These are phyloP conservation scores for Phaseolus lunatus DNA, from an alignment of 306 rosid species.

Conservation along the genomic window DNA sequence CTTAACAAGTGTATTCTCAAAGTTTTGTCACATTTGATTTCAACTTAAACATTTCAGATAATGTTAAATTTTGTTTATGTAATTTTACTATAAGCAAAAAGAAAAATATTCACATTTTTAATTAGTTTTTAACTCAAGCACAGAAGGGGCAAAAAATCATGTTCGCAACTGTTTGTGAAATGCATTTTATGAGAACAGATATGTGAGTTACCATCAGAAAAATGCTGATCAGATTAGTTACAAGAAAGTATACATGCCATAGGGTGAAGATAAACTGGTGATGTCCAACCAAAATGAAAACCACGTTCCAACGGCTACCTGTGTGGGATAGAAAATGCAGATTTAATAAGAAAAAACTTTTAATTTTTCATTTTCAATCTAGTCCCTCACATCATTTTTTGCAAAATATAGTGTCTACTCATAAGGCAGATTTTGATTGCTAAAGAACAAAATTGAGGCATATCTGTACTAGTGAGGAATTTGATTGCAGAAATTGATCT, in stretches of 20 bases:
- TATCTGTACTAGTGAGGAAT: constrained; percentile 2
- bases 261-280: constrained; percentile 82
- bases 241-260: constrained; percentile 99
- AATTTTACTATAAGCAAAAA: not conserved
- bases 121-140: constrained; percentile 30
- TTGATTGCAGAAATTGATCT: constrained; percentile 24
- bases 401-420: constrained; percentile 7
- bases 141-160: constrained; percentile 36
- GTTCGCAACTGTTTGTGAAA: constrained; percentile 47
- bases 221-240: constrained; percentile 76
- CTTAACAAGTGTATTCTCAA: not conserved
- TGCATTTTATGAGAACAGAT: constrained; percentile 60
- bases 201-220: constrained; percentile 92
- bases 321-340: constrained; percentile 48
- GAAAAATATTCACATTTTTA: constrained; percentile 14
- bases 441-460: constrained; percentile 14
- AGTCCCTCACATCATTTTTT: constrained; percentile 21
- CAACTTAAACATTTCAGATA: constrained; percentile 6
- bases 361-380: constrained; percentile 13
- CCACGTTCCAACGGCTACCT: constrained; percentile 85
- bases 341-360: constrained; percentile 30
- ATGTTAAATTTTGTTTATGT: not conserved
- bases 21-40: not conserved
- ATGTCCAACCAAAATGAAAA: constrained; percentile 88
- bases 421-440: constrained; percentile 19